Percentiles rank a stretch among this genome's conserved stretches.
These are phyloP conservation scores for Beauveria pseudobassiana DNA, from an alignment of 2,329 filamentous ascomycete species.

Conservation along the genomic window DNA sequence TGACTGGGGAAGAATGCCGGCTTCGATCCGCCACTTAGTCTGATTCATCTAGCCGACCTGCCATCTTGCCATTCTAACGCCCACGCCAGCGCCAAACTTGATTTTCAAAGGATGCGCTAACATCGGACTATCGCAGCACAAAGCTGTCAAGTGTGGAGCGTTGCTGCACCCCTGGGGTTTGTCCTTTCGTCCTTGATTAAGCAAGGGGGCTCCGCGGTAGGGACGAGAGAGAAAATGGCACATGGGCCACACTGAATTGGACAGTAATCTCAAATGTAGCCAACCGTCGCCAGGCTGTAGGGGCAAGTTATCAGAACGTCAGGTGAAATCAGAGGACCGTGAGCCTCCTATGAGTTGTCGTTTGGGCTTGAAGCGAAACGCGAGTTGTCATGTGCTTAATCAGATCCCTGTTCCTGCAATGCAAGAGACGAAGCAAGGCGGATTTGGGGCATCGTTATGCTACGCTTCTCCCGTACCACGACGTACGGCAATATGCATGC, in stretches of 20 bases:
- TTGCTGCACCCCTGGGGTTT: not conserved
- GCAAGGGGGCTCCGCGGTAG: no score
- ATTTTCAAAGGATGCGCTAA: not conserved
- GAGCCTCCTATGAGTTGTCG: not conserved
- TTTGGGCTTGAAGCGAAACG: not conserved
- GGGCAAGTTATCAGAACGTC: not conserved
- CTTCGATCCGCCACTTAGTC: not conserved
- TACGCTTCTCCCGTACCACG: not conserved
- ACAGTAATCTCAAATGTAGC: not conserved
- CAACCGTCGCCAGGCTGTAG: not conserved
- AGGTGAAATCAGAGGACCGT: not conserved
- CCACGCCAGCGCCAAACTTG: not conserved
- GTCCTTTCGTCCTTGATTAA: not conserved
- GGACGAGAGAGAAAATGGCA: not conserved
- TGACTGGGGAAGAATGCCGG: not conserved
- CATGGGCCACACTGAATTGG: not conserved
- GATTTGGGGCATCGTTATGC: not conserved
- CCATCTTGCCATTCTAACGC: not conserved
- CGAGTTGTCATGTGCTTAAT: constrained; percentile 1
- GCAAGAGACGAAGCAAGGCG: not conserved
- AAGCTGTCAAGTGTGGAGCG: not conserved
- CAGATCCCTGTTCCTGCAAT: constrained; percentile 2
- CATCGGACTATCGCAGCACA: constrained; percentile 4
- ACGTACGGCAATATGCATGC: not conserved
- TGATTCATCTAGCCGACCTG: not conserved